phyloP scores from a whole-genome alignment of 192 early-diverging fungal species.

The Paraglomus brasilianum region DNA sequence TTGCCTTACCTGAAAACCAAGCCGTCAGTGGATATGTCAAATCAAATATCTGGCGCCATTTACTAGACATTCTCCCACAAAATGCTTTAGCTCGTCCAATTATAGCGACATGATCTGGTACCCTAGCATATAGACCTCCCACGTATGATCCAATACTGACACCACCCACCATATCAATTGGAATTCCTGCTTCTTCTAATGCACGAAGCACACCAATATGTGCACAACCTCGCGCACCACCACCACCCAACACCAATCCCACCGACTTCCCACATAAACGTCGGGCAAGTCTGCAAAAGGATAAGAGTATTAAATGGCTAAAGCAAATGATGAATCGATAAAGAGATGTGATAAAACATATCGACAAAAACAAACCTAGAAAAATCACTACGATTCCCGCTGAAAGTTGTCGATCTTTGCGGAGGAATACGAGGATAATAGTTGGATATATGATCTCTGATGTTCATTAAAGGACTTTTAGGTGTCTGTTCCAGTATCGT shows the following conservation, averaged over 20 bases:
- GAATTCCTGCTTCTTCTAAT: conserved; percentile 95
- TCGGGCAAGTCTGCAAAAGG: conserved; percentile 74
- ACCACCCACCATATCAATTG: conserved; percentile 98
- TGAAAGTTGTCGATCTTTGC: conserved; percentile 34
- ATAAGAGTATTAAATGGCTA: background rate
- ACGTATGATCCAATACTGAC: conserved; percentile 96
- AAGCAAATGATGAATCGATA: background rate
- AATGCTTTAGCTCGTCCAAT: conserved; percentile 87
- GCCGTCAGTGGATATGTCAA: conserved; percentile 93
- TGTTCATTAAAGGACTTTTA: conserved; percentile 56
- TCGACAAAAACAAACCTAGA: conserved; percentile 32
- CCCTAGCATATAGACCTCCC: conserved; percentile 88
- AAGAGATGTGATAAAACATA: background rate
- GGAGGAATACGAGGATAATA: conserved; percentile 58
- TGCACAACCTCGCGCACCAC: conserved; percentile 92
- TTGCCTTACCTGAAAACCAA: conserved; percentile 71
- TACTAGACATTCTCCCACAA: conserved; percentile 69
- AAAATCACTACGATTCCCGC: conserved; percentile 50
- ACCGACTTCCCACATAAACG: conserved; percentile 90
- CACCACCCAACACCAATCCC: conserved; percentile 93
- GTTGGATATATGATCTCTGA: conserved; percentile 65
- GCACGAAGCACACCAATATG: conserved; percentile 92
- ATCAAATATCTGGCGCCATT: conserved; percentile 90
- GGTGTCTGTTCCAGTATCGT: conserved; percentile 41
- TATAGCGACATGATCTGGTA: conserved; percentile 84